Percentiles rank a stretch among this genome's conserved stretches.
These are phyloP conservation scores for Avena eriantha DNA, from an alignment of 176 grass and related monocot species.

Conservation along the genomic window DNA sequence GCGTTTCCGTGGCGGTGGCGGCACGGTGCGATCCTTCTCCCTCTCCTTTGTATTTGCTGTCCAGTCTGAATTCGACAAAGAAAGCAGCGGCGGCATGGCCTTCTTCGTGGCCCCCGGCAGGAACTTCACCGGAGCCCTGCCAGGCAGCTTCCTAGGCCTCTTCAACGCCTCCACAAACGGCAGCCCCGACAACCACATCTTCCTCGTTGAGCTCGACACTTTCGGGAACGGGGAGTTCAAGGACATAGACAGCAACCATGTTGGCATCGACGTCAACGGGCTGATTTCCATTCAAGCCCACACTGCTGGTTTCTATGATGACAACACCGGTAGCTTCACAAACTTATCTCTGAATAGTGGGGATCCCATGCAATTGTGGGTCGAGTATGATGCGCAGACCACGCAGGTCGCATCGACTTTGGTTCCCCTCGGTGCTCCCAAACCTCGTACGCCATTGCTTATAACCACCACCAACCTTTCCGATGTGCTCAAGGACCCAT, in stretches of 20 bases:
- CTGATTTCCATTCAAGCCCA: no score
- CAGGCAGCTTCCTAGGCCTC: slow-evolving; percentile 2
- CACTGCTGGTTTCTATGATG: no score
- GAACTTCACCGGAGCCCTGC: slow-evolving; percentile 1
- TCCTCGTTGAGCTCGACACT: slow-evolving; percentile 45
- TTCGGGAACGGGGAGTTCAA: not conserved
- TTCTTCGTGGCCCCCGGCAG: not conserved
- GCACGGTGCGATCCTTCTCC: slow-evolving; percentile 35
- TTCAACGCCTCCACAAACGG: not conserved
- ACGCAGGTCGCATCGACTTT: not conserved
- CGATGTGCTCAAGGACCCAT: not conserved
- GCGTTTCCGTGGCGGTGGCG: not conserved
- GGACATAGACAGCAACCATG: slow-evolving; percentile 12
- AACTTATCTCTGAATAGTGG: not conserved
- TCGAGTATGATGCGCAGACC: not conserved
- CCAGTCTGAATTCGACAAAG: not conserved
- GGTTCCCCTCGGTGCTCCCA: not conserved
- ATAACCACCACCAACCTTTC: slow-evolving; percentile 7
- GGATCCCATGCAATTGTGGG: slow-evolving; percentile 22
- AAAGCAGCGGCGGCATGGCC: not conserved
- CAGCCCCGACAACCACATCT: slow-evolving; percentile 4
- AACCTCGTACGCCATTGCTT: not conserved
- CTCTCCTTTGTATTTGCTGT: slow-evolving; percentile 3
- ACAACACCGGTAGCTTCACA: not conserved
- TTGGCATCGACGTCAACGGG: no score